Evolutionary conservation across 2,329 filamentous ascomycete genomes (phyloP).

Genomic region (Alternaria consortialis): DNA sequence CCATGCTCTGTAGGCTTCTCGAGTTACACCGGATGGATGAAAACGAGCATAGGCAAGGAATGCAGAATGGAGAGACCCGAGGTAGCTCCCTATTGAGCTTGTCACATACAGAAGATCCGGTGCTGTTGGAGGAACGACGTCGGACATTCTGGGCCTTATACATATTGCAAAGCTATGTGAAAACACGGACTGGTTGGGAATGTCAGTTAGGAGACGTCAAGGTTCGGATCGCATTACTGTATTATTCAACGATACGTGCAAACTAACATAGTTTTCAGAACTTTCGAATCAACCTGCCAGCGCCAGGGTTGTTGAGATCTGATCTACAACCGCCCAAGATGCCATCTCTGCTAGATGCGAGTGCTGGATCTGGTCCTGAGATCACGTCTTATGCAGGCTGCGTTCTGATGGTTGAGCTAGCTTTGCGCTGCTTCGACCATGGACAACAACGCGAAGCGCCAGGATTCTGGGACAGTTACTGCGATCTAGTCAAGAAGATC

Average conservation of each 20-base stretch:
- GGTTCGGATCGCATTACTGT: not conserved
- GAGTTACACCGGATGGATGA: not conserved
- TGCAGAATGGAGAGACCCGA: not conserved
- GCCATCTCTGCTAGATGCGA: not conserved
- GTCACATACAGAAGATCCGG: not conserved
- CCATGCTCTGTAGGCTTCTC: slow-evolving; percentile 7
- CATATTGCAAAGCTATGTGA: slow-evolving; percentile 9
- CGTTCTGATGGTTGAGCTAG: slow-evolving; percentile 1
- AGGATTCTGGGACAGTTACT: slow-evolving; percentile 4
- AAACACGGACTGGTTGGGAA: not conserved
- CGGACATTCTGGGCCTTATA: slow-evolving; percentile 9
- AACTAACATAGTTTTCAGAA: not conserved
- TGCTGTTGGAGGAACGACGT: slow-evolving; percentile 5
- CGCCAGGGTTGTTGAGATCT: not conserved
- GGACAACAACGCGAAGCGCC: not conserved
- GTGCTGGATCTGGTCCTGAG: not conserved
- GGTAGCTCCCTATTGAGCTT: not conserved
- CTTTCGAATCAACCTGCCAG: not conserved
- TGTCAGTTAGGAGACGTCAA: not conserved
- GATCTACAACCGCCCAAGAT: not conserved
- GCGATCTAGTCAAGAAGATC: not conserved
- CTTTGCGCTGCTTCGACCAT: slow-evolving; percentile 3
- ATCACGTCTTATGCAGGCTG: not conserved
- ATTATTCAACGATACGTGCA: not conserved
- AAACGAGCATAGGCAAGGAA: not conserved